Evolutionary conservation across 305 asterid species (phyloP).

Genomic region (Solanum hybrid): DNA sequence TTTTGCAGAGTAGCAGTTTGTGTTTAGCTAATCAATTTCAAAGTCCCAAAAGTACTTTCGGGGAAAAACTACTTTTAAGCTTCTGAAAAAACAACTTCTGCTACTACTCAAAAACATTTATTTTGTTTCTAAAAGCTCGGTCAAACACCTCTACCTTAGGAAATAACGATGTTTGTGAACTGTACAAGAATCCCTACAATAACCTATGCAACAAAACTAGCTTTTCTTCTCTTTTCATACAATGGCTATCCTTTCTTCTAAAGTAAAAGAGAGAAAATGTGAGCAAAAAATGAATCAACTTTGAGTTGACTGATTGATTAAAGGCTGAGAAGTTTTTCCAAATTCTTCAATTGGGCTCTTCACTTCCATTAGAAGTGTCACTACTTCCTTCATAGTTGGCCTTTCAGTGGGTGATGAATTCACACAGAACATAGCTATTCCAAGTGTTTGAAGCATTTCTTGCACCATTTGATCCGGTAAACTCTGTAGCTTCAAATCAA

Average conservation of each 20-base stretch:
- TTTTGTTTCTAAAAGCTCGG: neutral
- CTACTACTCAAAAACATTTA: neutral
- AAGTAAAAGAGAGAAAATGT: neutral
- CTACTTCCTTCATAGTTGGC: constrained; percentile 96
- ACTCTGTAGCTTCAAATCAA: constrained; percentile 70
- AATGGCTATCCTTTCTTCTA: neutral
- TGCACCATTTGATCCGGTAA: constrained; percentile 82
- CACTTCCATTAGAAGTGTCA: constrained; percentile 86
- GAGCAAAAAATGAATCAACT: constrained; percentile 26
- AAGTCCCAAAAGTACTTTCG: neutral
- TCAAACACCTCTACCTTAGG: neutral
- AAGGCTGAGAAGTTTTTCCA: constrained; percentile 81
- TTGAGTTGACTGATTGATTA: constrained; percentile 67
- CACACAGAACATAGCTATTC: constrained; percentile 93
- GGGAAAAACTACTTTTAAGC: neutral
- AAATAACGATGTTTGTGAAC: neutral
- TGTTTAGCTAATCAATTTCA: neutral
- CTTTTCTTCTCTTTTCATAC: neutral
- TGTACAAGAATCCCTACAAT: constrained; percentile 13
- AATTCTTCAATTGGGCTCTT: constrained; percentile 71
- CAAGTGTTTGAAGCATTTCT: constrained; percentile 96
- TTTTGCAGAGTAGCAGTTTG: neutral
- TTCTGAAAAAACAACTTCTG: neutral
- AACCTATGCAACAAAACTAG: neutral
- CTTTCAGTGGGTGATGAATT: constrained; percentile 78